Base-by-base conservation (phyloP, 371 early-diverging fungal species). In the Mucor velutinosus region DNA sequence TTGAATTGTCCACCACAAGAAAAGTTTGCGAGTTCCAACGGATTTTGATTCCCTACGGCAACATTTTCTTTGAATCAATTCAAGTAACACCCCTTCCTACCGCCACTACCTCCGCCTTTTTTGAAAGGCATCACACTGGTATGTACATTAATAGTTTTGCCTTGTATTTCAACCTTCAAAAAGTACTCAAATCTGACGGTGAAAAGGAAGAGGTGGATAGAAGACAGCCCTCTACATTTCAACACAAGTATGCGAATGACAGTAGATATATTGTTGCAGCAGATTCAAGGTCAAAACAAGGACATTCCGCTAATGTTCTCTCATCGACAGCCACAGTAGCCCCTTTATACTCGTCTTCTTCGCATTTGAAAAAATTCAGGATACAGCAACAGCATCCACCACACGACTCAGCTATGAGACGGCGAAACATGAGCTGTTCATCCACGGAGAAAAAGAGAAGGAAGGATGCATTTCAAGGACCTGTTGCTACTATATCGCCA, bases 21-120 rank as follows among this genome's bases (percentile, higher is more conserved):
- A 59, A 63, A 11, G 27, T 58, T n/a, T 67, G 64, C 43, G 60
- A 69, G 3, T 66, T 77, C 55, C 76, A 80, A 51, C 43, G 68
- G 5, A 73, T 80, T n/a, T 58, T 73, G 21, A 68, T 80, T 62
- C 80, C 77, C 5, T 80, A 80, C 43, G 76, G 80, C 27, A 33
- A 23, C 25, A 57, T 80, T 41, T 37, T 69, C 3, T 80, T 80
- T 68, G 77, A 75, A 33, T 66, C 74, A 3, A 70, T 69, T 51
- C 74, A 75, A 23, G 51, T 80, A 1, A 73, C 70, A 5, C 32
- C 62, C 4, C 27, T 15, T 35, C 45, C 58, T 35, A 32, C 4
- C 8, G 11, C 39, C 14, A 35, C 51, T 21, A 21, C 23, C 7
- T 7, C 23, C 15, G 1, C 25, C 27, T 25, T 17, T 21, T 3